These are phyloP conservation scores for Pinus taeda DNA, from an alignment of 75 land plant genomes.

Conservation along the genomic window DNA sequence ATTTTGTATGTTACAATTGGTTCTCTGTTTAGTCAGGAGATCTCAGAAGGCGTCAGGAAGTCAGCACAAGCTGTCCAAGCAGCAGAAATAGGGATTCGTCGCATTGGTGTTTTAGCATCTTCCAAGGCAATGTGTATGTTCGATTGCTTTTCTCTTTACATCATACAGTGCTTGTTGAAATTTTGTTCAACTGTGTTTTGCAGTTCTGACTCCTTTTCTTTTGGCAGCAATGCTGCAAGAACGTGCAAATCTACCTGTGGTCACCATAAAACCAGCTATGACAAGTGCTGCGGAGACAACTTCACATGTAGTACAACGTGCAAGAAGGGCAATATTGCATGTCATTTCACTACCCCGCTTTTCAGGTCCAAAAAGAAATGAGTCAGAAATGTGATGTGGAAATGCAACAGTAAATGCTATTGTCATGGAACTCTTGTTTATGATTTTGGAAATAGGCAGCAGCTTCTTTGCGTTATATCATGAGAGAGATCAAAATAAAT, in stretches of 20 bases:
- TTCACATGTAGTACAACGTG: conserved; percentile 56
- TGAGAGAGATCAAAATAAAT: too few relatives aligned
- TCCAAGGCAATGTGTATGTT: conserved; percentile 61
- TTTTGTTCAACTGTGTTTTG: not conserved
- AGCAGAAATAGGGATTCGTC: conserved; percentile 77
- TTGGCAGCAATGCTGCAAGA: conserved; percentile 79
- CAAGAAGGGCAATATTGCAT: conserved; percentile 46
- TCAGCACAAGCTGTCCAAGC: conserved; percentile 89
- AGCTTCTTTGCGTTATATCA: not conserved
- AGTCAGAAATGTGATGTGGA: not conserved
- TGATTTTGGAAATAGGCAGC: not conserved
- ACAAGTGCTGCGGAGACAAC: conserved; percentile 78
- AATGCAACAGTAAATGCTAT: not conserved
- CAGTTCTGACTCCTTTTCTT: not conserved
- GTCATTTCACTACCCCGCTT: conserved; percentile 27
- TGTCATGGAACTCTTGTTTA: not conserved
- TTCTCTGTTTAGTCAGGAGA: conserved; percentile 59
- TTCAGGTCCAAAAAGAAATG: not conserved
- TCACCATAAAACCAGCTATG: conserved; percentile 67
- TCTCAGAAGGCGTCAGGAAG: conserved; percentile 72
- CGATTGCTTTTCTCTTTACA: not conserved
- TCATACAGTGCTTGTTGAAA: not conserved
- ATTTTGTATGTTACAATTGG: not conserved
- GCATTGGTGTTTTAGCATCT: conserved; percentile 68
- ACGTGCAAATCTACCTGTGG: conserved; percentile 65